Percentiles rank a stretch among this genome's conserved stretches.
phyloP scores from a whole-genome alignment of 306 rosid species.

The Prosopis cineraria region DNA sequence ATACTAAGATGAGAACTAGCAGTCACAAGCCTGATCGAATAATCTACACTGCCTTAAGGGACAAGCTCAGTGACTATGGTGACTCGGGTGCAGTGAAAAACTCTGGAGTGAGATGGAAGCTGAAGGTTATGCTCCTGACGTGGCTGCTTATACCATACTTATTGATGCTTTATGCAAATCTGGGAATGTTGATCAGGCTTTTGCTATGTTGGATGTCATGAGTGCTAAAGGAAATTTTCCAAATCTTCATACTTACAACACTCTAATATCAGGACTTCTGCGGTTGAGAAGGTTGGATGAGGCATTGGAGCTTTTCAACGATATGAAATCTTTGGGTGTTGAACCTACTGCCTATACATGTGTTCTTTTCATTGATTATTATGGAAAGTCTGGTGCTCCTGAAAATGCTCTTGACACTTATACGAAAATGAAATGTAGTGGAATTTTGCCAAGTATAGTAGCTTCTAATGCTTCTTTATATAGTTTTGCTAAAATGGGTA shows the following conservation, averaged over 20 bases:
- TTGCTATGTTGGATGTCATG: slow-evolving; percentile 66
- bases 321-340: slow-evolving; percentile 73
- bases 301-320: slow-evolving; percentile 68
- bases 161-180: slow-evolving; percentile 78
- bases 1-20: slow-evolving; percentile 65
- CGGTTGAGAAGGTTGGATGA: slow-evolving; percentile 64
- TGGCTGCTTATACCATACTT: slow-evolving; percentile 80
- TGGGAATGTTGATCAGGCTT: slow-evolving; percentile 70
- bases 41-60: slow-evolving; percentile 80
- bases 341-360: slow-evolving; percentile 79
- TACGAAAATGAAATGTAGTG: slow-evolving; percentile 75
- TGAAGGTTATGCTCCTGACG: slow-evolving; percentile 87
- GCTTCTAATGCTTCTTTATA: slow-evolving; percentile 88
- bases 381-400: slow-evolving; percentile 85
- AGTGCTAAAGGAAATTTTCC: slow-evolving; percentile 62
- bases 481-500: slow-evolving; percentile 77
- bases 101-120: slow-evolving; percentile 86
- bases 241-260: slow-evolving; percentile 89
- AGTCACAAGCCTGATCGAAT: slow-evolving; percentile 82
- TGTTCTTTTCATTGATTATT: slow-evolving; percentile 83
- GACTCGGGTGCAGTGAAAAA: slow-evolving; percentile 61
- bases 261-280: slow-evolving; percentile 77
- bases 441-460: slow-evolving; percentile 79
- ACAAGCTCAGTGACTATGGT: slow-evolving; percentile 65
- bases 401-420: slow-evolving; percentile 74